Evolutionary conservation across 768 basidiomycete genomes (phyloP).

Genomic region (Hortiboletus flavorubellus): DNA sequence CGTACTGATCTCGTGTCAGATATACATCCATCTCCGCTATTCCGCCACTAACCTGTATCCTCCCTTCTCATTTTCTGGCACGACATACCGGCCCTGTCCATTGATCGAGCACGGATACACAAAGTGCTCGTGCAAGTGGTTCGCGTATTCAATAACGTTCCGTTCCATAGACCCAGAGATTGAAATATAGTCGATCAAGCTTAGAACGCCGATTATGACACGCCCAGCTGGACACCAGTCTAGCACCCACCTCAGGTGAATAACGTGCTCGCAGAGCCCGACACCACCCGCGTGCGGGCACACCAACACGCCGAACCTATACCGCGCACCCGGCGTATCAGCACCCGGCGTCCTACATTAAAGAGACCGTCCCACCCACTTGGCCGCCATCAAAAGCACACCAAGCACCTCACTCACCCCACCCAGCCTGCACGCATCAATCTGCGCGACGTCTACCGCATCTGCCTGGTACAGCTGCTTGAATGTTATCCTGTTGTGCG

Average conservation of each 20-base stretch:
- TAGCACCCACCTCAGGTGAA: slow-evolving; percentile 61
- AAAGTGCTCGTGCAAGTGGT: slow-evolving; percentile 92
- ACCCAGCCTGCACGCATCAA: slow-evolving; percentile 82
- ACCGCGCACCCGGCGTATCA: background rate
- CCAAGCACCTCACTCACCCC: slow-evolving; percentile 89
- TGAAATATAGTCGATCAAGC: slow-evolving; percentile 87
- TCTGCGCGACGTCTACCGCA: slow-evolving; percentile 89
- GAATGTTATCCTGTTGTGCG: slow-evolving; percentile 93
- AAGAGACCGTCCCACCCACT: slow-evolving; percentile 41
- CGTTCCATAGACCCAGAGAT: slow-evolving; percentile 62
- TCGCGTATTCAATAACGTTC: slow-evolving; percentile 83
- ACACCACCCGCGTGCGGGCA: slow-evolving; percentile 94
- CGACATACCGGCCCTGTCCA: slow-evolving; percentile 77
- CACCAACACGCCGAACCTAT: slow-evolving; percentile 76
- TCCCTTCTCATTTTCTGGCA: slow-evolving; percentile 66
- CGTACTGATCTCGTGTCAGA: slow-evolving; percentile 43
- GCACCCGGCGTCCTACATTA: background rate
- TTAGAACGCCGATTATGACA: slow-evolving; percentile 27
- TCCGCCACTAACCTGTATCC: slow-evolving; percentile 51
- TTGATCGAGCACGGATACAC: slow-evolving; percentile 74
- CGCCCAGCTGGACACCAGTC: background rate
- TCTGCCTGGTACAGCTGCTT: slow-evolving; percentile 77
- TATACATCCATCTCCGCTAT: background rate
- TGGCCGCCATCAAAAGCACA: slow-evolving; percentile 87
- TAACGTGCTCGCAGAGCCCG: slow-evolving; percentile 89